Evolutionary conservation across 2,329 filamentous ascomycete genomes (phyloP).

Genomic region (Aureobasidium sp.): DNA sequence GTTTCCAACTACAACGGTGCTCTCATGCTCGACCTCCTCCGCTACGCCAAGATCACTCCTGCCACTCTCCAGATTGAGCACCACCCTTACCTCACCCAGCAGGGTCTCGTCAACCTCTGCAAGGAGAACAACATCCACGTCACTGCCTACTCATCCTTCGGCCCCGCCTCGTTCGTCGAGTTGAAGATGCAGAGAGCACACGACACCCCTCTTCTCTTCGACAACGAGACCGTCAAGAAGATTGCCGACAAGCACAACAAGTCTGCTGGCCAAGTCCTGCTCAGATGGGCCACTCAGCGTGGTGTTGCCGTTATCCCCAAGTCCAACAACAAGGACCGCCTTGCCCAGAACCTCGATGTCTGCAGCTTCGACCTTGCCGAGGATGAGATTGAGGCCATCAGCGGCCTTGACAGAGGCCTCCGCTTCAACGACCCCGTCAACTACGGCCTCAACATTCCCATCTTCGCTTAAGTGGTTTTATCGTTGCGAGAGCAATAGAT

Average conservation of each 20-base stretch:
- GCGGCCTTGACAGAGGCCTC: constrained; percentile 54
- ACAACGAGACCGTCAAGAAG: constrained; percentile 55
- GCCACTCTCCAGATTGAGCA: constrained; percentile 82
- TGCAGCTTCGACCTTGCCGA: constrained; percentile 57
- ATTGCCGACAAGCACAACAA: constrained; percentile 64
- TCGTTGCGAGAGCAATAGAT: background rate
- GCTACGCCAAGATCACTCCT: constrained; percentile 65
- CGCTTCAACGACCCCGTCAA: constrained; percentile 71
- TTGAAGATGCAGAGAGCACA: constrained; percentile 62
- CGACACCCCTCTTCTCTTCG: constrained; percentile 59
- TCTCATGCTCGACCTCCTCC: constrained; percentile 69
- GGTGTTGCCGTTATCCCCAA: constrained; percentile 77
- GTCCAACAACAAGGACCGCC: constrained; percentile 49
- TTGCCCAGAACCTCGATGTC: constrained; percentile 60
- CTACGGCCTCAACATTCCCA: constrained; percentile 43
- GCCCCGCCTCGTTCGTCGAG: constrained; percentile 70
- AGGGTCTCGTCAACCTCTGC: constrained; percentile 60
- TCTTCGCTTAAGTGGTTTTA: constrained; percentile 38
- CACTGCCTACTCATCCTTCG: constrained; percentile 79
- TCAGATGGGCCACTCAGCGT: constrained; percentile 81
- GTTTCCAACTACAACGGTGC: constrained; percentile 76
- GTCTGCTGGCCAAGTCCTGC: constrained; percentile 69
- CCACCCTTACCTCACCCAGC: constrained; percentile 79
- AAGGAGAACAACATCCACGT: constrained; percentile 62
- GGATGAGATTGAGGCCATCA: constrained; percentile 60